Evolutionary conservation across 176 grass and related monocot genomes (phyloP).

Genomic region (Hyparrhenia diplandra): DNA sequence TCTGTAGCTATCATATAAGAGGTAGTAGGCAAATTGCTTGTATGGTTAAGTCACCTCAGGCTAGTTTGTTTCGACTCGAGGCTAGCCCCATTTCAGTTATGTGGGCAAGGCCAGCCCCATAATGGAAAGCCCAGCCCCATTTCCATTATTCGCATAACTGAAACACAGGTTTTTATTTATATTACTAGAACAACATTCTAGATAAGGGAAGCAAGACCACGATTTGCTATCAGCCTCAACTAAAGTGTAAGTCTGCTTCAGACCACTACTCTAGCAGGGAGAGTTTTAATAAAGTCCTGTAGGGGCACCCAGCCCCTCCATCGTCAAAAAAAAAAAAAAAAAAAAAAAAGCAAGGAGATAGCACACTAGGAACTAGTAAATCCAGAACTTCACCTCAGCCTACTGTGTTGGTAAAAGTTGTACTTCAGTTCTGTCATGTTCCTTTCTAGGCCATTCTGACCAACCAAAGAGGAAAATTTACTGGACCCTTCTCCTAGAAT

Average conservation of each 20-base stretch:
- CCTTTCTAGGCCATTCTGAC: neutral
- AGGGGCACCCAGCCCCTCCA: no score
- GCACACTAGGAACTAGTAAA: neutral
- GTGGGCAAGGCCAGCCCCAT: neutral
- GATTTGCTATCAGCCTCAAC: neutral
- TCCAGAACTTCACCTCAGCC: neutral
- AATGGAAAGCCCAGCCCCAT: neutral
- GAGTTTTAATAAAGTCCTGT: no score
- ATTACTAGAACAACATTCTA: neutral
- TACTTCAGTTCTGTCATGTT: neutral
- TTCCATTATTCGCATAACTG: neutral
- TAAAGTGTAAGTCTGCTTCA: neutral
- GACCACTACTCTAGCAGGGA: neutral
- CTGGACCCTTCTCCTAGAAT: neutral
- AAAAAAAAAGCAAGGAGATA: no score
- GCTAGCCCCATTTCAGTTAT: no score
- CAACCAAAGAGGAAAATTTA: neutral
- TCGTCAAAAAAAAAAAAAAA: no score
- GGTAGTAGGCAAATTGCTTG: neutral
- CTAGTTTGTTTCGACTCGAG: no score
- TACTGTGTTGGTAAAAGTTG: neutral
- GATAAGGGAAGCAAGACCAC: neutral
- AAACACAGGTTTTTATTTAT: neutral
- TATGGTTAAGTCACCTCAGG: neutral
- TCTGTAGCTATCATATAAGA: no score